Evolutionary conservation across 805 yeast species (phyloP).

Genomic region (Candida endomychidarum): DNA sequence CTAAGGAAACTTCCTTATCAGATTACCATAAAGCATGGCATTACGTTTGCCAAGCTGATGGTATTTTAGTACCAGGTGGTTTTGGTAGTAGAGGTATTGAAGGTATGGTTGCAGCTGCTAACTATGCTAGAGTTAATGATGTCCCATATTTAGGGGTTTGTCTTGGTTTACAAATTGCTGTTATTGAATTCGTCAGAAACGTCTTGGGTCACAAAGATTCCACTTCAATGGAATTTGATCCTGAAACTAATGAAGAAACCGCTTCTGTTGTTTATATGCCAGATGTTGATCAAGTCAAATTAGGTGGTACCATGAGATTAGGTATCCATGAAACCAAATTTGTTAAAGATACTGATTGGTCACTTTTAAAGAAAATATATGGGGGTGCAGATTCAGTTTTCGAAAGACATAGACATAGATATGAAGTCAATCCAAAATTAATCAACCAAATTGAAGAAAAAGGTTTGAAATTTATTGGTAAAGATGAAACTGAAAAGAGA

Average conservation of each 20-base stretch:
- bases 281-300: conserved; percentile 89
- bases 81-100: conserved; percentile 97
- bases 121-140: conserved; percentile 96
- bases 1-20: conserved; percentile 62
- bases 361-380: conserved; percentile 73
- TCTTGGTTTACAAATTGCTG: conserved; percentile 95
- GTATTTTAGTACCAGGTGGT: conserved; percentile 98
- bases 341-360: conserved; percentile 63
- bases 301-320: conserved; percentile 99
- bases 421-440: conserved; percentile 89
- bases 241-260: conserved; percentile 56
- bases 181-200: conserved; percentile 86
- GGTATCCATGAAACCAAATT: conserved; percentile 91
- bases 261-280: conserved; percentile 96
- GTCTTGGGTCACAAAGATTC: conserved; percentile 68
- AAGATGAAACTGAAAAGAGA: conserved; percentile 84
- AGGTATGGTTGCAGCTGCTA: conserved; percentile 96
- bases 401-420: conserved; percentile 98
- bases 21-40: conserved; percentile 96
- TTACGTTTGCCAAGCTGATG: conserved; percentile 87
- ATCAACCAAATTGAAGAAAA: conserved; percentile 67
- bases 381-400: conserved; percentile 65
- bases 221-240: conserved; percentile 80
- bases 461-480: conserved; percentile 89
- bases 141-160: conserved; percentile 96